These are phyloP conservation scores for Schizochytrium sp. DNA, from an alignment of 108 stramenopile species.

Conservation along the genomic window DNA sequence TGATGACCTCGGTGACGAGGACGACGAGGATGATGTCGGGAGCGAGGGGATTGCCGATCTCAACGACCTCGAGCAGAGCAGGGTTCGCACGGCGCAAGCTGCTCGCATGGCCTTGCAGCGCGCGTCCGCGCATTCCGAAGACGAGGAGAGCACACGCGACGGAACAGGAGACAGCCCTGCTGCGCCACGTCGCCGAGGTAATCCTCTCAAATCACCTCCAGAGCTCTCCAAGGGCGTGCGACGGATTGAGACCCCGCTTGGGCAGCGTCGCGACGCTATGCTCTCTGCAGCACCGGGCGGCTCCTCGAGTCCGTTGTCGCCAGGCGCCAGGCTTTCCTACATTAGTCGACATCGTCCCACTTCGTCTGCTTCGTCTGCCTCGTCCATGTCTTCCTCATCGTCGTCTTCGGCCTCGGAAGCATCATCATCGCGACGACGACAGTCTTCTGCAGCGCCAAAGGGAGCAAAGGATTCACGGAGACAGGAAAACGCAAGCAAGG, in stretches of 20 bases:
- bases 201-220: neutral
- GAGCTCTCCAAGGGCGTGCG: neutral
- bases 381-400: too few species aligned
- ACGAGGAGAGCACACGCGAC: neutral
- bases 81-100: neutral
- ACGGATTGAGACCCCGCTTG: neutral
- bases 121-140: conserved; percentile 1
- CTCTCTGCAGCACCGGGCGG: neutral
- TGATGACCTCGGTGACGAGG: too few species aligned
- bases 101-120: conserved; percentile 12
- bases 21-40: neutral
- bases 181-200: neutral
- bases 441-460: too few species aligned
- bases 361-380: too few species aligned
- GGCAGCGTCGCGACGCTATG: neutral
- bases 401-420: too few species aligned
- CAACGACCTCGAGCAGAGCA: neutral
- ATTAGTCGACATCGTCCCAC: too few species aligned
- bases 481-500: neutral
- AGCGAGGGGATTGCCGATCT: neutral
- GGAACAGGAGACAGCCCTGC: neutral
- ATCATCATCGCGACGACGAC: too few species aligned
- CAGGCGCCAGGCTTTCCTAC: neutral
- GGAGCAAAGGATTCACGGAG: too few species aligned
- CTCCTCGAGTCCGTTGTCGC: neutral